These are phyloP conservation scores for Metschnikowia gelsemii DNA, from an alignment of 805 yeast genomes.

Conservation along the genomic window DNA sequence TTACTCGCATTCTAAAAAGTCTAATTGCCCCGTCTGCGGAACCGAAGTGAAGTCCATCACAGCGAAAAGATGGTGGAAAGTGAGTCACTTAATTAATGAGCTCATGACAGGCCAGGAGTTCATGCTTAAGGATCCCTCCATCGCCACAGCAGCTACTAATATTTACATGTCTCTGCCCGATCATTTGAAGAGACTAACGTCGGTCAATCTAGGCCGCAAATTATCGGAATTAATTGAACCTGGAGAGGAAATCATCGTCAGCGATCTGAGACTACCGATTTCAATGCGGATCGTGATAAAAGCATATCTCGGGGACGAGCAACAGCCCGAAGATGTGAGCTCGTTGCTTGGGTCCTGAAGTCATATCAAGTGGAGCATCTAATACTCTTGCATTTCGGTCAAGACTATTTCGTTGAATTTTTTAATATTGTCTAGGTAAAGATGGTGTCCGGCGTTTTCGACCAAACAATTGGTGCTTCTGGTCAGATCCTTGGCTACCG, in stretches of 20 bases:
- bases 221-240: conserved; percentile 37
- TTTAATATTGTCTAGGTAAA: conserved; percentile 65
- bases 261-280: conserved; percentile 53
- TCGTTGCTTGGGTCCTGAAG: conserved; percentile 7
- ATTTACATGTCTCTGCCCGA: conserved; percentile 51
- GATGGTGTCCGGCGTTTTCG: conserved; percentile 69
- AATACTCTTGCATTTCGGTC: conserved; percentile 46
- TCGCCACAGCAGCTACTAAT: conserved; percentile 38
- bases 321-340: conserved; percentile 23
- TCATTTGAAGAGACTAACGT: conserved; percentile 44
- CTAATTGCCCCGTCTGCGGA: conserved; percentile 80
- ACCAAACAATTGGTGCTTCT: conserved; percentile 40
- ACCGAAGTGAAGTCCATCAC: conserved; percentile 25
- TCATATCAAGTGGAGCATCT: background rate
- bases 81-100: conserved; percentile 39
- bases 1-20: conserved; percentile 58
- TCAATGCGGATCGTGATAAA: conserved; percentile 28
- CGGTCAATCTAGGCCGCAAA: conserved; percentile 39
- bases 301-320: conserved; percentile 25
- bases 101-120: conserved; percentile 31
- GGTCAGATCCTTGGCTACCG: conserved; percentile 11
- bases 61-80: conserved; percentile 31
- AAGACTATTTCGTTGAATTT: conserved; percentile 53
- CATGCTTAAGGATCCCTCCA: conserved; percentile 45
- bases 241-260: conserved; percentile 52